These are phyloP conservation scores for Scutellaria barbata DNA, from an alignment of 257 asterid genomes.

Conservation along the genomic window DNA sequence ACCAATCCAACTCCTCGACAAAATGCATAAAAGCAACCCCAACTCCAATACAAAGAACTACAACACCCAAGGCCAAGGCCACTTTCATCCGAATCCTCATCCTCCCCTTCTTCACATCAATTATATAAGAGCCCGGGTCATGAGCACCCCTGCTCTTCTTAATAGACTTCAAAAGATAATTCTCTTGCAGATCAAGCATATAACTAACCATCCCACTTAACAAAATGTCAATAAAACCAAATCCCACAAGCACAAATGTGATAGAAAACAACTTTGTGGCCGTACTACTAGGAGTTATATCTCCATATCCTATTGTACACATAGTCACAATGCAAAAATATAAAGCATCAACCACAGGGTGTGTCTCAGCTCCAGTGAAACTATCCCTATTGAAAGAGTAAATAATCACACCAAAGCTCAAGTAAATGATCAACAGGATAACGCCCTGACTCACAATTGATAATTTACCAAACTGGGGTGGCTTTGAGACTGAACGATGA, in stretches of 20 bases:
- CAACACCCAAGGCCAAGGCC: conserved; percentile 85
- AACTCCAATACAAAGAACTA: conserved; percentile 80
- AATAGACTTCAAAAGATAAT: conserved; percentile 67
- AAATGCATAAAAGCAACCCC: conserved; percentile 82
- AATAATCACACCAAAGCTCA: conserved; percentile 77
- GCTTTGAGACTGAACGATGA: conserved; percentile 39
- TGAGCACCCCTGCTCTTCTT: conserved; percentile 51
- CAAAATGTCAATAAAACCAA: conserved; percentile 87
- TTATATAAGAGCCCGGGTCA: conserved; percentile 67
- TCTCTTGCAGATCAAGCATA: conserved; percentile 96
- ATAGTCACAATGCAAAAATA: conserved; percentile 94
- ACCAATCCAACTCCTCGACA: conserved; percentile 73
- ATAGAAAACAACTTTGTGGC: conserved; percentile 78
- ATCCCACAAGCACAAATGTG: conserved; percentile 88
- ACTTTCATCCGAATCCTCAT: conserved; percentile 98
- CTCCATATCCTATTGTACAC: conserved; percentile 99
- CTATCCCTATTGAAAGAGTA: conserved; percentile 60
- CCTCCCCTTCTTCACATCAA: conserved; percentile 96
- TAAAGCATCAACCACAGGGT: conserved; percentile 90
- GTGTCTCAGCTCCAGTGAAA: conserved; percentile 70
- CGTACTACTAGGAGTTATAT: conserved; percentile 76
- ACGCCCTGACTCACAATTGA: conserved; percentile 75
- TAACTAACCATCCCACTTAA: conserved; percentile 88
- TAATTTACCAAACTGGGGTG: conserved; percentile 54
- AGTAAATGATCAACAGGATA: conserved; percentile 65